Base-by-base conservation (phyloP, 441 rosid genomes). In the Gossypium davidsonii region DNA sequence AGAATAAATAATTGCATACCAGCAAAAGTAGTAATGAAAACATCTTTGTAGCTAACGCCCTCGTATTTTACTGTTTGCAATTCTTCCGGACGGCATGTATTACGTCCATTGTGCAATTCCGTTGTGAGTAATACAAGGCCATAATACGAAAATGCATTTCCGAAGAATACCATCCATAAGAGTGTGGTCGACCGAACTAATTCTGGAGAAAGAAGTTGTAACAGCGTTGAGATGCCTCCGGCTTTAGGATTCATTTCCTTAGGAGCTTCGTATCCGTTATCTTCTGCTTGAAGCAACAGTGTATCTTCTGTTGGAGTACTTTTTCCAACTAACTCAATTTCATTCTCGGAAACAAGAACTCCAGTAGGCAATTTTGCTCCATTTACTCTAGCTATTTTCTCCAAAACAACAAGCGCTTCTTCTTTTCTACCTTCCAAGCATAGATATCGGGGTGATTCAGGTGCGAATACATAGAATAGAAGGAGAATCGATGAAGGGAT, bases 111-210 rank as follows among this genome's bases (percentile, higher is more conserved):
- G 79, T 81, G 90, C 80, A 94, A 87, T 82, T 94, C 94, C 3
- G 98, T 92, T 73, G 99, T 92, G 78, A 94, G 89, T 83, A 92
- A 82, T 28, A 92, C 97, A 25, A 94, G 84, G 49, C 97, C 98
- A 42, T 94, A 94, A 82, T 94, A 94, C 6, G 94, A 83, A 77
- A 94, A 92, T 14, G 94, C 90, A 76, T 89, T 94, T 64, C 99
- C 99, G 62, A 92, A 85, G 80, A 92, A 91, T 2, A 91, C 91
- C 10, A 83, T 73, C 99, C 98, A 94, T 62, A 92, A 78, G 55
- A 94, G 97, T 75, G 84, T 57, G 63, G 97, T 94, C 66, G 97
- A 79, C 77, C 80, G 85, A 15, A 76, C 48, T 77, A 94, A 81
- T 64, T 79, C 78, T 44, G 94, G 90, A 1, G 99, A 92, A 62